phyloP scores from a whole-genome alignment of 2,329 filamentous ascomycete genomes.

The Ceratocystis destructans region DNA sequence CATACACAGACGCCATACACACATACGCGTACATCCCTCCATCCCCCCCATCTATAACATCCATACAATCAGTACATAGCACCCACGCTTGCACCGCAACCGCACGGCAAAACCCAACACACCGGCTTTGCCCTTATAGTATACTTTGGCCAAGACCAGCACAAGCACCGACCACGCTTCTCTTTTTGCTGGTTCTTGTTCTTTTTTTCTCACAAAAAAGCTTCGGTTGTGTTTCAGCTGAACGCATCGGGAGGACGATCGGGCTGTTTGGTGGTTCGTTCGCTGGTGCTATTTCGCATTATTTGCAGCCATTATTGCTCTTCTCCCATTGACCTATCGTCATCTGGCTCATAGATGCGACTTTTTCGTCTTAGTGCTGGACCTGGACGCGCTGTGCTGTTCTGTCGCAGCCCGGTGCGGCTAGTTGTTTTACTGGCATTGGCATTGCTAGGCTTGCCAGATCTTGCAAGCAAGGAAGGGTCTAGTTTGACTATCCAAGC shows the following conservation, averaged over 20 bases:
- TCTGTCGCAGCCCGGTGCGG: neutral
- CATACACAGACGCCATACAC: neutral
- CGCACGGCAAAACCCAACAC: neutral
- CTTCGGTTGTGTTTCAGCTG: constrained; percentile 8
- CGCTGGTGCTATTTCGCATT: constrained; percentile 4
- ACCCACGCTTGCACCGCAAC: neutral
- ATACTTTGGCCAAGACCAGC: neutral
- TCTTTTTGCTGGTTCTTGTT: neutral
- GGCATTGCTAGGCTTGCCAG: no score
- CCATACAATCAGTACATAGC: neutral
- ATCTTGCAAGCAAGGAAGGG: no score
- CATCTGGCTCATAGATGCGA: neutral
- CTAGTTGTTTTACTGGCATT: neutral
- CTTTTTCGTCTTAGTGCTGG: neutral
- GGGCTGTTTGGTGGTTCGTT: constrained; percentile 7
- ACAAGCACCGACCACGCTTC: neutral
- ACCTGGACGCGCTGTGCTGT: neutral
- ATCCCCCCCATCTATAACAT: neutral
- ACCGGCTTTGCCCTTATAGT: constrained; percentile 6
- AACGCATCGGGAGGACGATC: constrained; percentile 8
- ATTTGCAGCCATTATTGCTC: constrained; percentile 1
- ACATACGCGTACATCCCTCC: neutral
- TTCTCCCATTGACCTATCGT: neutral
- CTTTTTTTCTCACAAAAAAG: neutral
- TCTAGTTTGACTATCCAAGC: no score